Evolutionary conservation across 805 yeast genomes (phyloP), one percentile per base, ranked within the genome.

Genomic region (Hanseniaspora mollemarum): DNA sequence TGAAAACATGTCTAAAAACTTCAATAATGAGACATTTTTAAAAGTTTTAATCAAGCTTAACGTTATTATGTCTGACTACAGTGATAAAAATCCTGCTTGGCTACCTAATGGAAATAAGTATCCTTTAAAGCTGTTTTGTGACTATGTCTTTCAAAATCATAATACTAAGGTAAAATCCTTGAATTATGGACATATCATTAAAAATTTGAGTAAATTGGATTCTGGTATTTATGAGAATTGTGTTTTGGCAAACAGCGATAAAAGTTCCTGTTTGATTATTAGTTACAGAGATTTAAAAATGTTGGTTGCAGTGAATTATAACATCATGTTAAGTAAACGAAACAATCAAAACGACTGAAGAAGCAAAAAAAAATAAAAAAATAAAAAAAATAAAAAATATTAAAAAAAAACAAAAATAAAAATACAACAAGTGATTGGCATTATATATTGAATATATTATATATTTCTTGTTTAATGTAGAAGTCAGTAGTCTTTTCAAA

Each of bases 181-280:
- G 52, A 96, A 92, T 64, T 70, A 92, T 58, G 80, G 87, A 0
- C 87, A 87, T 62, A 88, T 87, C 5, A 68, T 92, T 54, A 71
- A 77, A 45, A 77, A 83, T 58, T 69, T 92, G 59, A 90, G 90
- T 67, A 92, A 90, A 65, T 70, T 92, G 56, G 98, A 92, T 62
- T 94, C 90, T 5, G 97, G 96, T 1, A 74, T 82, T 31, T 87
- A 85, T 46, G 98, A 92, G 65, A 79, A 77, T 57, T 66, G 92
- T 15, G 68, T 88, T 62, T 72, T 92, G 48, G 86, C 87, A 0
- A 81, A 92, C 31, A 76, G 82, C 10, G 95, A 88, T 63, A 95
- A 87, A 61, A 81, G 80, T 69, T 81, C 78, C 41, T 87, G 96
- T 63, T 69, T 92, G 54, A 80, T 92, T 37, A 82, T 86, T 50